A percentile compares a stretch with the other conserved stretches of the same genome.
These are phyloP conservation scores for Teunomyces pallodes DNA, from an alignment of 805 yeast species.

Conservation along the genomic window DNA sequence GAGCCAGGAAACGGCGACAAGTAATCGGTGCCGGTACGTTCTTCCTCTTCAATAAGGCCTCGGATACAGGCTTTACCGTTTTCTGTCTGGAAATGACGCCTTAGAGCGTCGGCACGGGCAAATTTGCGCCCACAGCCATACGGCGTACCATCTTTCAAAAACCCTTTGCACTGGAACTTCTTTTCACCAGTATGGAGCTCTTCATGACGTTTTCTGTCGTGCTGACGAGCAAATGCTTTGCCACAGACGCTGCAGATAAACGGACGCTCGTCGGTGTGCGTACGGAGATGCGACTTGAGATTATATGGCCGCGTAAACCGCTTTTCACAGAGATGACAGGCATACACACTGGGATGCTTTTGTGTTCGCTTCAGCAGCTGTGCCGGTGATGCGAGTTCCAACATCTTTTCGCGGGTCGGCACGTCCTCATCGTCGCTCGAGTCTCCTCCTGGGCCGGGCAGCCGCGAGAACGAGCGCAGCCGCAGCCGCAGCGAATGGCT, in stretches of 20 bases:
- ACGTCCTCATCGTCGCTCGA: slow-evolving; percentile 8
- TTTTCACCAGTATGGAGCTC: slow-evolving; percentile 73
- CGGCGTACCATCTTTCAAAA: slow-evolving; percentile 38
- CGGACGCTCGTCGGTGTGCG: slow-evolving; percentile 85
- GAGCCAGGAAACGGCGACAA: too few species aligned
- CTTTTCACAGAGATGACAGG: slow-evolving; percentile 82
- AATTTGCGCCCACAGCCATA: slow-evolving; percentile 47
- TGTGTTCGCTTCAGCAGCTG: slow-evolving; percentile 55
- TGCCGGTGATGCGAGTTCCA: slow-evolving; percentile 62
- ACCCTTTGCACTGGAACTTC: slow-evolving; percentile 69
- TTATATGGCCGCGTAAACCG: slow-evolving; percentile 91
- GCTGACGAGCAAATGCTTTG: slow-evolving; percentile 62
- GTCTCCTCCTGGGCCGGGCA: slow-evolving; percentile 19
- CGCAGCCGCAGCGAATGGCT: slow-evolving; percentile 20
- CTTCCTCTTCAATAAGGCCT: slow-evolving; percentile 41
- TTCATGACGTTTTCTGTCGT: slow-evolving; percentile 45
- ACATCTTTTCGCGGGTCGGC: slow-evolving; percentile 53
- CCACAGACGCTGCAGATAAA: slow-evolving; percentile 72
- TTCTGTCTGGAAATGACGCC: slow-evolving; percentile 47
- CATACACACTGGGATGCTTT: slow-evolving; percentile 70
- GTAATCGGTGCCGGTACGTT: slow-evolving; percentile 15
- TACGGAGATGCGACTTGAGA: slow-evolving; percentile 83
- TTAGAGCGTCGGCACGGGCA: slow-evolving; percentile 46
- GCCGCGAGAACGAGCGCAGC: slow-evolving; percentile 30
- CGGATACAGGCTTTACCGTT: slow-evolving; percentile 45